Evolutionary conservation across 495 filamentous ascomycete genomes (phyloP).

Genomic region (Penicillium bialowiezense): DNA sequence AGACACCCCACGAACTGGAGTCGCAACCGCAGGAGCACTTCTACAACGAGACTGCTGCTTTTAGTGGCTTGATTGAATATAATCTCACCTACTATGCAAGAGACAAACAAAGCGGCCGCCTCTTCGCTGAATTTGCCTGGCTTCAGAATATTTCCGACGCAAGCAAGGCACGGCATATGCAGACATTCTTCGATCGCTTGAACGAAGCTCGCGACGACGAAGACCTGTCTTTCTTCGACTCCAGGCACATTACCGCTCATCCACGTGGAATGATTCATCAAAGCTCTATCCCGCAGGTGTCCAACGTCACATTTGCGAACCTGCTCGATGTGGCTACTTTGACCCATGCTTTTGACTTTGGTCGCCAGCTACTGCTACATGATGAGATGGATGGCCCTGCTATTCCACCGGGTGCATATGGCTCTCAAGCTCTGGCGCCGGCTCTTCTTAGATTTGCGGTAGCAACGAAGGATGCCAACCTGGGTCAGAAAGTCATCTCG

Average conservation of each 20-base stretch:
- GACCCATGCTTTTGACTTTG: conserved; percentile 46
- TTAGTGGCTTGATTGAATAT: conserved; percentile 37
- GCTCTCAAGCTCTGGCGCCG: conserved; percentile 47
- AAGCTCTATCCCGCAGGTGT: conserved; percentile 45
- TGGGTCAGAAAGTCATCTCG: conserved; percentile 44
- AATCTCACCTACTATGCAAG: conserved; percentile 28
- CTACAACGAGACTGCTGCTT: conserved; percentile 37
- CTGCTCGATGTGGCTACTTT: conserved; percentile 54
- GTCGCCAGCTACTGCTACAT: conserved; percentile 53
- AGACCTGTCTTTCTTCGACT: conserved; percentile 18
- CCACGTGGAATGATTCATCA: conserved; percentile 12
- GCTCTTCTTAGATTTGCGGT: conserved; percentile 57
- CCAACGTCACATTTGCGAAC: conserved; percentile 43
- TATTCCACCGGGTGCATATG: conserved; percentile 47
- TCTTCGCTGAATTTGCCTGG: conserved; percentile 30
- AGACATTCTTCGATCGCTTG: conserved; percentile 32
- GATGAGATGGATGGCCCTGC: conserved; percentile 56
- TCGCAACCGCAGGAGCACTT: conserved; percentile 27
- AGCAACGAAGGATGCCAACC: conserved; percentile 43
- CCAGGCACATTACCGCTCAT: conserved; percentile 9
- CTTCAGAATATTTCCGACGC: conserved; percentile 38
- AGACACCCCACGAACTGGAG: conserved; percentile 19
- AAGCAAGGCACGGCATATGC: conserved; percentile 38
- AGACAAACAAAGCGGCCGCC: conserved; percentile 24
- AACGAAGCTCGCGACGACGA: conserved; percentile 12